Percentiles rank a stretch among this genome's conserved stretches.
Conservation (phyloP, 495 filamentous ascomycete genomes). For the Aspergillus heteromorphus region DNA sequence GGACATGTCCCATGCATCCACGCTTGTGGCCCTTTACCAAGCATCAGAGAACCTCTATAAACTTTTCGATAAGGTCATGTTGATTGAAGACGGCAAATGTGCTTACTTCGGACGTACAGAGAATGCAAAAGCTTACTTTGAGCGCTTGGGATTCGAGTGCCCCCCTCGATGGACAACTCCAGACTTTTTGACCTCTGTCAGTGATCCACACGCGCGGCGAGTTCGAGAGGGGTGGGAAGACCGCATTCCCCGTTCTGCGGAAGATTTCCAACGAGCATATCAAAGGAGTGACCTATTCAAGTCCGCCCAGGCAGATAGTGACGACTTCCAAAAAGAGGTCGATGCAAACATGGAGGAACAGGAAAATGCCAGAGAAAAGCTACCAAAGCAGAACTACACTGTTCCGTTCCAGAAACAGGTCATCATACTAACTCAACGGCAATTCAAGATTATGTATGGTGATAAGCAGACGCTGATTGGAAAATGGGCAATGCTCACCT, state of each 20-base stretch:
- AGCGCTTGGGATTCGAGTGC: conserved; percentile 56
- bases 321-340: conserved; percentile 48
- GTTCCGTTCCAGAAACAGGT: conserved; percentile 64
- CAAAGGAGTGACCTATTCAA: conserved; percentile 39
- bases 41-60: conserved; percentile 65
- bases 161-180: conserved; percentile 60
- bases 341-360: conserved; percentile 42
- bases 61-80: conserved; percentile 64
- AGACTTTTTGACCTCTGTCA: conserved; percentile 66
- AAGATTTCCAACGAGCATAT: conserved; percentile 54
- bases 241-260: conserved; percentile 53
- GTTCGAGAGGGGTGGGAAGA: conserved; percentile 54
- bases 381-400: conserved; percentile 56
- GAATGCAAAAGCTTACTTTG: conserved; percentile 56
- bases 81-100: conserved; percentile 63
- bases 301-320: conserved; percentile 34
- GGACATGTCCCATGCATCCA: conserved; percentile 56
- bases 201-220: conserved; percentile 56
- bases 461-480: conserved; percentile 48
- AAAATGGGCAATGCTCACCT: conserved; percentile 57
- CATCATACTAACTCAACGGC: conserved; percentile 58
- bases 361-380: conserved; percentile 36
- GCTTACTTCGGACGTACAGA: conserved; percentile 58
- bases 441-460: conserved; percentile 61
- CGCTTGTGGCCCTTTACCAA: conserved; percentile 64